Evolutionary conservation across 345 rosid species (phyloP).

Genomic region (Aegle marmelos): DNA sequence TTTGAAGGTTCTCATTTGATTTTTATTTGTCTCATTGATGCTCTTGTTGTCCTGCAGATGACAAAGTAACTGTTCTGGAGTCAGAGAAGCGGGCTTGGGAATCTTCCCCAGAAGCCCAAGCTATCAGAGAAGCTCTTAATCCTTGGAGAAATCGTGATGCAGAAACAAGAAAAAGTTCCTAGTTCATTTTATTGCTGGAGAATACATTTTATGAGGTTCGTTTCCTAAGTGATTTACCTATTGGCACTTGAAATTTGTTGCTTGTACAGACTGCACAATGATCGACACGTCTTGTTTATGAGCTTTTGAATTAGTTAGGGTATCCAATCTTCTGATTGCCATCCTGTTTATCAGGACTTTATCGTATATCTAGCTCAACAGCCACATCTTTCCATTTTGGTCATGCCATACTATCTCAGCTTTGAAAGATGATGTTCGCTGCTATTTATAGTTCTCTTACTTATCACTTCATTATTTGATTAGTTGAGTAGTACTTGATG

Average conservation of each 20-base stretch:
- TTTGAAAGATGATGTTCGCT: not conserved
- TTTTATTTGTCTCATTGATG: not conserved
- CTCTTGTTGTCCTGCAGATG: conserved; percentile 45
- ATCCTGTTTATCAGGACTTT: not conserved
- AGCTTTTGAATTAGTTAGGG: not conserved
- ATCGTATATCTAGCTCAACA: not conserved
- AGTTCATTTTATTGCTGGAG: conserved; percentile 9
- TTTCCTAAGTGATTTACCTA: not conserved
- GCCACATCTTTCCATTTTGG: not conserved
- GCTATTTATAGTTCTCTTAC: not conserved
- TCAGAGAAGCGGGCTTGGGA: conserved; percentile 84
- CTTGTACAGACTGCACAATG: not conserved
- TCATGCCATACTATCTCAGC: not conserved
- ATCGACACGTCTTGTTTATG: not conserved
- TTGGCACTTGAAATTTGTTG: not conserved
- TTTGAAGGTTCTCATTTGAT: not conserved
- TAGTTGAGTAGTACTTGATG: not conserved
- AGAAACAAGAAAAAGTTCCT: conserved; percentile 35
- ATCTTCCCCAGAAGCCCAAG: conserved; percentile 70
- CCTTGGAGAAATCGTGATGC: conserved; percentile 77
- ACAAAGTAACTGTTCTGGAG: conserved; percentile 78
- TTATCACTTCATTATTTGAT: not conserved
- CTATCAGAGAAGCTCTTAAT: conserved; percentile 71
- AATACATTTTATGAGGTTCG: conserved; percentile 1
- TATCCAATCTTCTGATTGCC: not conserved